phyloP scores from a whole-genome alignment of 441 rosid genomes.

The Theobroma grandiflorum region DNA sequence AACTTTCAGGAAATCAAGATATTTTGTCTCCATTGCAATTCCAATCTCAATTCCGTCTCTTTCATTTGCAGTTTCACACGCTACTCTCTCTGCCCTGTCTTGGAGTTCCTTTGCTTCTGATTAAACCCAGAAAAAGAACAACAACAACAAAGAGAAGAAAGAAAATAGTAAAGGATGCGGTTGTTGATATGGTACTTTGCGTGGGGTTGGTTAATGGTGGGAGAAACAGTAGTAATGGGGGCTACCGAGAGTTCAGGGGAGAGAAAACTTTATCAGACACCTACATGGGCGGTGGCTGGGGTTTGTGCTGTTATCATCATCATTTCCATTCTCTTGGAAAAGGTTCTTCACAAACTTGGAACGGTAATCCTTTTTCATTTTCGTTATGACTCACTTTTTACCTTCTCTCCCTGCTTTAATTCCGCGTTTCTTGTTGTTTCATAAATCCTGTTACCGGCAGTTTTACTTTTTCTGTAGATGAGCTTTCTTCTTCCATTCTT shows the following conservation, averaged over 20 bases:
- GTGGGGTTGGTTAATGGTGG: conserved; percentile 32
- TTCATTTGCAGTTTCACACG: not conserved
- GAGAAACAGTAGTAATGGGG: conserved; percentile 36
- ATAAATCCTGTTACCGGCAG: not conserved
- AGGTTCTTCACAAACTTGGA: conserved; percentile 66
- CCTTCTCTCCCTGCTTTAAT: not conserved
- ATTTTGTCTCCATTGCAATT: conserved; percentile 6
- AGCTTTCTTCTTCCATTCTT: not conserved
- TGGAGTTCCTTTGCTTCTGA: not conserved
- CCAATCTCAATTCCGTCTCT: not conserved
- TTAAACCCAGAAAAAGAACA: not conserved
- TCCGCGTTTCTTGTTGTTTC: conserved; percentile 6
- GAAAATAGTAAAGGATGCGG: not conserved
- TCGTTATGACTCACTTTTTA: not conserved
- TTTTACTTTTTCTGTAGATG: not conserved
- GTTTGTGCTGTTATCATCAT: conserved; percentile 73
- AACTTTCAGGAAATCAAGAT: not conserved
- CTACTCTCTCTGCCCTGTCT: not conserved
- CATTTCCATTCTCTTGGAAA: conserved; percentile 74
- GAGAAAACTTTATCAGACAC: conserved; percentile 74
- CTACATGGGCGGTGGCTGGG: conserved; percentile 91
- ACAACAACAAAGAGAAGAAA: not conserved
- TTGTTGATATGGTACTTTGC: conserved; percentile 28
- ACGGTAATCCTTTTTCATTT: conserved; percentile 35
- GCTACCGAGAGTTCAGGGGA: conserved; percentile 34